Conservation (phyloP, 371 early-diverging fungal species). For the Chytridium lagenaria region DNA sequence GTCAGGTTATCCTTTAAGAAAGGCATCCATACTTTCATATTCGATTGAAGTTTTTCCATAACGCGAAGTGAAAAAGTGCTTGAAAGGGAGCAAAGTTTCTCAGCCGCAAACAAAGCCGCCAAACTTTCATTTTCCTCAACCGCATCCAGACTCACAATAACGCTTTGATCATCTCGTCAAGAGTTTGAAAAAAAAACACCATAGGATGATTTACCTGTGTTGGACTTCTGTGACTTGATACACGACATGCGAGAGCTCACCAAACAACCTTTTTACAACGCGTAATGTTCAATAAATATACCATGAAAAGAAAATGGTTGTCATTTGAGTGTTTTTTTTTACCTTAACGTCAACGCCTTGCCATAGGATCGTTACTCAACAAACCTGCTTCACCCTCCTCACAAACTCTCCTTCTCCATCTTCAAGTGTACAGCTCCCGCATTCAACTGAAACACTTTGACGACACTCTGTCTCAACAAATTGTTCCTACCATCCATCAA, state of each 20-base stretch:
- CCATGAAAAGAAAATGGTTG: background rate
- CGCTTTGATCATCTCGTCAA: background rate
- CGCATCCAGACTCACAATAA: conserved; percentile 25
- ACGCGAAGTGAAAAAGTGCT: conserved; percentile 20
- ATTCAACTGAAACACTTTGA: conserved; percentile 16
- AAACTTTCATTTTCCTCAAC: conserved; percentile 22
- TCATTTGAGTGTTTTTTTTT: no score
- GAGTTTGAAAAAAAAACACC: background rate
- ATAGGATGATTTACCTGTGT: conserved; percentile 22
- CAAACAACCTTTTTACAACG: conserved; percentile 23
- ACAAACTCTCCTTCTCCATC: conserved; percentile 14
- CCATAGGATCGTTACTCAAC: conserved; percentile 33
- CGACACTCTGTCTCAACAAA: background rate
- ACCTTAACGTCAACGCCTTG: conserved; percentile 34
- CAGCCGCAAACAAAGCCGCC: conserved; percentile 30
- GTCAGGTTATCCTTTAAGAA: no score
- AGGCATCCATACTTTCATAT: conserved; percentile 10
- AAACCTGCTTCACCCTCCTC: conserved; percentile 27
- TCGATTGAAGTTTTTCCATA: conserved; percentile 20
- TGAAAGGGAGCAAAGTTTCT: conserved; percentile 20
- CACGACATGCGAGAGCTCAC: conserved; percentile 14
- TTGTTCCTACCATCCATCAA: background rate
- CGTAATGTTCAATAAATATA: background rate
- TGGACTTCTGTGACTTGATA: conserved; percentile 28
- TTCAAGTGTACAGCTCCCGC: background rate